Percentiles rank a stretch among this genome's conserved stretches.
Conservation (phyloP, 192 early-diverging fungal species). For the Ambispora gerdemannii region DNA sequence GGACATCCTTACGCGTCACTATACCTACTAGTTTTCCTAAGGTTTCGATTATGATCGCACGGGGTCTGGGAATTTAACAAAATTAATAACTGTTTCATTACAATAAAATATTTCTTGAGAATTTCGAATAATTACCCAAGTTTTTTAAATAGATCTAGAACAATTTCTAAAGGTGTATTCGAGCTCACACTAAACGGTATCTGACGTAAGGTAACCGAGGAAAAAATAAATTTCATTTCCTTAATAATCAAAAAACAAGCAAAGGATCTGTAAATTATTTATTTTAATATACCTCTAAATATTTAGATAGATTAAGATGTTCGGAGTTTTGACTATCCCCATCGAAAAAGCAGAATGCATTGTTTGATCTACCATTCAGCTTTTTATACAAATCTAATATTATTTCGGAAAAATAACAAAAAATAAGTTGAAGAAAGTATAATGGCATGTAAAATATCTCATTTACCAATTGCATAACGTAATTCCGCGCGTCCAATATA, state of each 20-base stretch:
- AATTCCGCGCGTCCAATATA: constrained; percentile 67
- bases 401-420: not conserved
- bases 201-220: constrained; percentile 37
- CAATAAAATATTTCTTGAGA: not conserved
- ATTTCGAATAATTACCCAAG: constrained; percentile 49
- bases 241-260: not conserved
- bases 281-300: constrained; percentile 11
- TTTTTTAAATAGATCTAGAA: constrained; percentile 81
- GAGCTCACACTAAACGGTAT: constrained; percentile 74
- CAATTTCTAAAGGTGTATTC: constrained; percentile 65
- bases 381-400: constrained; percentile 47
- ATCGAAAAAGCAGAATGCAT: constrained; percentile 52
- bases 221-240: not conserved
- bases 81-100: not conserved
- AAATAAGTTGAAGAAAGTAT: not conserved
- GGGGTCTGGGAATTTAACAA: constrained; percentile 44
- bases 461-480: constrained; percentile 51
- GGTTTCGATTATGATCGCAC: constrained; percentile 65
- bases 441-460: not conserved
- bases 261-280: not conserved
- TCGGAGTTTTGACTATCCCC: not conserved
- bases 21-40: constrained; percentile 62
- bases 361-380: constrained; percentile 41
- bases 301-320: not conserved
- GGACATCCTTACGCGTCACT: constrained; percentile 74